Evolutionary conservation across 805 yeast genomes (phyloP).

Genomic region (Ogataea nakhonphanomensis): DNA sequence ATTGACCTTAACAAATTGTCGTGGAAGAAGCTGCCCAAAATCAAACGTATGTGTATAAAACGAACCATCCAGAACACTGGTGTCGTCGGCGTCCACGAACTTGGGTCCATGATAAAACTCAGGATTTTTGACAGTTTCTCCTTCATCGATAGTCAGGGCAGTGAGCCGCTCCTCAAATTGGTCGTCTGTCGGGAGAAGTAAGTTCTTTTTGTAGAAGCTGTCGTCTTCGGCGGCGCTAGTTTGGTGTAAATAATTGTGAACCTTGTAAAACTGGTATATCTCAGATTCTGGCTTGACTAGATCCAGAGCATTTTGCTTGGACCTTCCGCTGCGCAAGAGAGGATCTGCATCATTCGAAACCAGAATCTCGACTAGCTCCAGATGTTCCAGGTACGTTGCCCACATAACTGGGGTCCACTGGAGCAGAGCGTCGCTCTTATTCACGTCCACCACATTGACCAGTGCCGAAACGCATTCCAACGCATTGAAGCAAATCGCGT

Average conservation of each 20-base stretch:
- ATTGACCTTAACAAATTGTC: constrained; percentile 58
- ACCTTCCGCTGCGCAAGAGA: constrained; percentile 35
- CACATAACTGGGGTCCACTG: constrained; percentile 78
- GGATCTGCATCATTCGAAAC: constrained; percentile 66
- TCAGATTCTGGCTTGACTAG: constrained; percentile 54
- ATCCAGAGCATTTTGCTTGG: constrained; percentile 50
- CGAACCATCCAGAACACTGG: constrained; percentile 34
- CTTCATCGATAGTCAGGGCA: constrained; percentile 25
- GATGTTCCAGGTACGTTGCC: constrained; percentile 67
- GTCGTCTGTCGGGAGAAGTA: constrained; percentile 14
- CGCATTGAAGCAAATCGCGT: constrained; percentile 54
- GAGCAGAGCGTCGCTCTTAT: constrained; percentile 45
- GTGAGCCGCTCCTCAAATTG: constrained; percentile 34
- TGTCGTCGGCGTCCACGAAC: constrained; percentile 32
- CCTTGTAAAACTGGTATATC: constrained; percentile 55
- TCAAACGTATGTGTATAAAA: constrained; percentile 42
- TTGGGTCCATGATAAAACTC: constrained; percentile 23
- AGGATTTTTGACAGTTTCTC: constrained; percentile 12
- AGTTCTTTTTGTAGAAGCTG: constrained; percentile 19
- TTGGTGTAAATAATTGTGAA: constrained; percentile 42
- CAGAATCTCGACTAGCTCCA: constrained; percentile 52
- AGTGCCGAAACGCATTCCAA: constrained; percentile 47
- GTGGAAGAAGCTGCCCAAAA: constrained; percentile 50
- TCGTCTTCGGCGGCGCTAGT: constrained; percentile 8
- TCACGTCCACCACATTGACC: constrained; percentile 44